Evolutionary conservation across 1,139 yeast genomes (phyloP).

Genomic region (Geotrichum siamense): DNA sequence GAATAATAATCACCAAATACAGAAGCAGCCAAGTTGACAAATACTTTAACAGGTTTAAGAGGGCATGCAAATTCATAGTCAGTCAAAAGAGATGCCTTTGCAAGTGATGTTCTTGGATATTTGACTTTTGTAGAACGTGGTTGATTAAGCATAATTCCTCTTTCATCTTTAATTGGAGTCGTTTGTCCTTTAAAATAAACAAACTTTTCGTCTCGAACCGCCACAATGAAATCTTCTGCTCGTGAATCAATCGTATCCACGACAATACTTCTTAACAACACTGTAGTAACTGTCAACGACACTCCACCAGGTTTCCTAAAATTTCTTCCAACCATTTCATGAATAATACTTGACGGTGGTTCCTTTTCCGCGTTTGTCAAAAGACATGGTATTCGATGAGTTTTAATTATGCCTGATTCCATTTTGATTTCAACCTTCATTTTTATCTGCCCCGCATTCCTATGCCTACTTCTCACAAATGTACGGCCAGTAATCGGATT

Average conservation of each 20-base stretch:
- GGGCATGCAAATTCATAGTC: not conserved
- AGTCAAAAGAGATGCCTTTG: not conserved
- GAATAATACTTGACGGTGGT: not conserved
- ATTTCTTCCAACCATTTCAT: constrained; percentile 1
- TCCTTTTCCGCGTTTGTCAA: not conserved
- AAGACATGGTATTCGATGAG: constrained; percentile 12
- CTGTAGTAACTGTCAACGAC: not conserved
- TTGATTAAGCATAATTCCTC: constrained; percentile 6
- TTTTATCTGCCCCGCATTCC: constrained; percentile 3
- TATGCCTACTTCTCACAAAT: constrained; percentile 9
- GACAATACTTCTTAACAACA: constrained; percentile 7
- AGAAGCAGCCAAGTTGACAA: constrained; percentile 5
- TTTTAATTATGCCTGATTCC: constrained; percentile 8
- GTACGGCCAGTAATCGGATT: constrained; percentile 4
- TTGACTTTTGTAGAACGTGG: constrained; percentile 11
- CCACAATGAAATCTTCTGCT: constrained; percentile 9
- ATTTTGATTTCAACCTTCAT: constrained; percentile 10
- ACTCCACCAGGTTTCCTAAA: too few species aligned
- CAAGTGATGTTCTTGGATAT: constrained; percentile 6
- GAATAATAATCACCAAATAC: not conserved
- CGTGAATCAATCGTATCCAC: constrained; percentile 12
- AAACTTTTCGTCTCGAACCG: constrained; percentile 4
- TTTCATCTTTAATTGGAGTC: constrained; percentile 5
- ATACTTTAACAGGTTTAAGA: not conserved
- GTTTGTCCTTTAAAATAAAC: constrained; percentile 12